Evolutionary conservation across 1,284 basidiomycete species (phyloP).

Genomic region (Singerocomus inundabilis): DNA sequence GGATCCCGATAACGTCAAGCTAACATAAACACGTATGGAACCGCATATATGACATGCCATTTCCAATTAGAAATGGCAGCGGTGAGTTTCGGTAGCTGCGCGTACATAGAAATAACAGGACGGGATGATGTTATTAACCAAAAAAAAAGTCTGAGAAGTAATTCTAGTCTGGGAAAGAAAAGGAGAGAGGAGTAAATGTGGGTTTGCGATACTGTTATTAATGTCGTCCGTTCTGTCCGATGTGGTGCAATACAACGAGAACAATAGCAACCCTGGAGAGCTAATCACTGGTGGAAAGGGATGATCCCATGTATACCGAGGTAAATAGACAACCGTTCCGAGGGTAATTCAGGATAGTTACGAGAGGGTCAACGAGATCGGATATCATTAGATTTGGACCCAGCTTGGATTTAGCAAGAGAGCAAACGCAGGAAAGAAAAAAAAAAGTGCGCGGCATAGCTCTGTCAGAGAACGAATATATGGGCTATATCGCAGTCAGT

Average conservation of each 20-base stretch:
- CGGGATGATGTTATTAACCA: neutral
- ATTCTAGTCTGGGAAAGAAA: neutral
- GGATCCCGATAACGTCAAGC: too few relatives aligned
- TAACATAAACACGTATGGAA: too few relatives aligned
- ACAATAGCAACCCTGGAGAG: slow-evolving; percentile 1
- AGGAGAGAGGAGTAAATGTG: neutral
- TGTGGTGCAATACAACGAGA: slow-evolving; percentile 3
- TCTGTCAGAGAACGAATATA: slow-evolving; percentile 7
- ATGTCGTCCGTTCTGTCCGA: slow-evolving; percentile 11
- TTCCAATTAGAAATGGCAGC: neutral
- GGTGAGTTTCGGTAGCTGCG: slow-evolving; percentile 10
- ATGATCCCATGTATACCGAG: slow-evolving; percentile 6
- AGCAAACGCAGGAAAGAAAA: neutral
- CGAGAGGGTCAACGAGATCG: slow-evolving; percentile 1
- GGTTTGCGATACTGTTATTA: neutral
- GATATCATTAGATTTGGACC: slow-evolving; percentile 6
- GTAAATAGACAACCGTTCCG: neutral
- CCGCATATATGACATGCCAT: neutral
- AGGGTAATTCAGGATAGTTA: neutral
- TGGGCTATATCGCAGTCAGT: neutral
- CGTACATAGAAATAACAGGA: slow-evolving; percentile 2
- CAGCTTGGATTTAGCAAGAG: neutral
- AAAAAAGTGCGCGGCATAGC: neutral
- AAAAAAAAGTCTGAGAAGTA: too few relatives aligned
- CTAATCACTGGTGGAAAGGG: neutral